These are phyloP conservation scores for Zoysia matrella DNA, from an alignment of 202 grass and related monocot genomes.

Conservation along the genomic window DNA sequence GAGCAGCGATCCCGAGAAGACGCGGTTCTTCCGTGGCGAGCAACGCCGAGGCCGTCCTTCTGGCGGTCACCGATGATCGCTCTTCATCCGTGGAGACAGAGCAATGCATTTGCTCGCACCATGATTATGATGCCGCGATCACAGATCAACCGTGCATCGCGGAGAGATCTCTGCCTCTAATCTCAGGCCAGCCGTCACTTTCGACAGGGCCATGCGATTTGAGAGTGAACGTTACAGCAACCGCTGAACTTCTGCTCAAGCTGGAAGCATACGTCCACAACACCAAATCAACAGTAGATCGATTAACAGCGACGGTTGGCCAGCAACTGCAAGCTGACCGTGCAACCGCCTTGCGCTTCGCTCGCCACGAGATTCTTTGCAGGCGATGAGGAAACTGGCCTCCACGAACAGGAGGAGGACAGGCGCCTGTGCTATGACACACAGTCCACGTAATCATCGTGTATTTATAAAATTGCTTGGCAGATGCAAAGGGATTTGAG, in stretches of 20 bases:
- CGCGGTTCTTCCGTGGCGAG: too few relatives aligned
- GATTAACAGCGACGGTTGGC: too few relatives aligned
- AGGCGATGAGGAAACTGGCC: neutral
- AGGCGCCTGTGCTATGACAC: neutral
- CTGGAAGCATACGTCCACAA: neutral
- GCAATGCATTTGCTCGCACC: too few relatives aligned
- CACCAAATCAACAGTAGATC: neutral
- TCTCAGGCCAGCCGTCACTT: neutral
- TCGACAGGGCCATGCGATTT: neutral
- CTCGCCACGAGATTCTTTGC: too few relatives aligned
- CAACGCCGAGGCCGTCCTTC: too few relatives aligned
- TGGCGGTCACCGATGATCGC: too few relatives aligned
- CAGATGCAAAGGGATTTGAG: neutral
- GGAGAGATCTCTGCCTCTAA: neutral
- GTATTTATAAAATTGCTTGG: neutral
- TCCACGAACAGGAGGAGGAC: neutral
- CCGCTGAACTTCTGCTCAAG: neutral
- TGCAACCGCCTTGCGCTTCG: too few relatives aligned
- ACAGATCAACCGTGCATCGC: too few relatives aligned
- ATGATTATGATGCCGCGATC: too few relatives aligned
- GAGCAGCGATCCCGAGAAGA: too few relatives aligned
- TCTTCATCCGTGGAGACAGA: too few relatives aligned
- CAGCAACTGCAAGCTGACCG: too few relatives aligned
- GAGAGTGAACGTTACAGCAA: neutral
- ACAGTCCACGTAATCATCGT: conserved; percentile 7